Conservation (phyloP, 202 grass and related monocot genomes). For the Setaria viridis region DNA sequence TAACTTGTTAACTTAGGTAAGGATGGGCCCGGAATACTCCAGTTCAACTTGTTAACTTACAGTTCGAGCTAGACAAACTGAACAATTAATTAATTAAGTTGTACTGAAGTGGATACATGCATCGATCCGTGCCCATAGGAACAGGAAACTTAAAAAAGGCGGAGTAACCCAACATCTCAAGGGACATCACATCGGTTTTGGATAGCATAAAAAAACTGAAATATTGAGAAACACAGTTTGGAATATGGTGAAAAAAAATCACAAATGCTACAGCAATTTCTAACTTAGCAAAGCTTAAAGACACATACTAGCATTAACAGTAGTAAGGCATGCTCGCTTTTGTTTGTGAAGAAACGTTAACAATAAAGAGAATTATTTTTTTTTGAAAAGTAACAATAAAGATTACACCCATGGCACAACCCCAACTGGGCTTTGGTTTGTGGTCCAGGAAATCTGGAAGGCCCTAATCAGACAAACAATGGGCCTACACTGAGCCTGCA, state of each 20-base stretch:
- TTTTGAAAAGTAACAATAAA: background rate
- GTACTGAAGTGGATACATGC: background rate
- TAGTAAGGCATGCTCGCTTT: too few species aligned
- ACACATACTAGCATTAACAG: background rate
- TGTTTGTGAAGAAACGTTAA: background rate
- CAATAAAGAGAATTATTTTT: background rate
- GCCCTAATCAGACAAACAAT: background rate
- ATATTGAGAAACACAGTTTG: background rate
- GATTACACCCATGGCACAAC: background rate
- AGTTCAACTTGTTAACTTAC: background rate
- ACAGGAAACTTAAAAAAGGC: background rate
- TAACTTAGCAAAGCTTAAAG: background rate
- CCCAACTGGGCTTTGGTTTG: slow-evolving; percentile 8
- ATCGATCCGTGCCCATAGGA: background rate
- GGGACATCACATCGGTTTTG: background rate
- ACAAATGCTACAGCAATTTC: background rate
- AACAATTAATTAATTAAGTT: background rate
- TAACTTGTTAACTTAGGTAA: background rate
- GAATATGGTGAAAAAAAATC: background rate
- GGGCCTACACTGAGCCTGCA: slow-evolving; percentile 4
- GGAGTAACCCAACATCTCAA: background rate
- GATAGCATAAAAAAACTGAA: background rate
- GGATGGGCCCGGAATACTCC: background rate
- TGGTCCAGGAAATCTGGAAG: background rate
- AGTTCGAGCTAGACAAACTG: background rate